Evolutionary conservation across 2,329 filamentous ascomycete genomes (phyloP), one percentile per base, ranked within the genome.

Genomic region (Tolypocladium tropicale): DNA sequence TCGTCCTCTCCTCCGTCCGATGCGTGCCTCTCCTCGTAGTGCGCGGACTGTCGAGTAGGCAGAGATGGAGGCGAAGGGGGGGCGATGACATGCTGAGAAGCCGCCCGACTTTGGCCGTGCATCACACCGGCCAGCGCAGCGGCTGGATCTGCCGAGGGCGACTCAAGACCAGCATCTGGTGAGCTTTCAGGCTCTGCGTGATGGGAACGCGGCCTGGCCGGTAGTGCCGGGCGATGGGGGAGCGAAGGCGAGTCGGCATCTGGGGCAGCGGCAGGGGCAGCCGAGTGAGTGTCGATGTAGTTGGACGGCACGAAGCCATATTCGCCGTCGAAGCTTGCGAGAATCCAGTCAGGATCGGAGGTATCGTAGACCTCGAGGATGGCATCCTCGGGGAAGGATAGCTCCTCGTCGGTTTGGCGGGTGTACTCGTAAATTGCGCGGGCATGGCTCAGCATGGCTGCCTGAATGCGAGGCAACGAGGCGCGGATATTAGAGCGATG

Each of bases 371-470:
- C 89, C 58, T 88, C 78, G 52, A 99, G 80, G 49, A 83, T 74
- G 43, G 88, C 85, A 68, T 96, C 92, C 75, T 99, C 94, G 52
- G 89, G 82, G 69, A 99, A 97, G 28, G 93, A 97, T 11, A 99
- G 79, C 73, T 99, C 94, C 73, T 99, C 94, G 68, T 99, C 94
- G 28, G 94, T 99, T 75, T 99, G 94, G 64, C 93, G 84, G 53
- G 89, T 89, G 71, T 99, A 99, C 71, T 99, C 94, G 76, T 93
- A 99, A n/a, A 97, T 82, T n/a, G 94, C 90, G 70, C 88, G 91
- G 53, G 93, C 94, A 62, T 86, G 80, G 59, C 83, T 77, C 59
- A 82, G 72, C 28, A 88, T 82, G 64, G 80, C 75, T 57, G 86
- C 86, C 85, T 90, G 63, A 55, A 6, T 18, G 16, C 30, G 30